Percentiles rank a stretch among this genome's conserved stretches.
These are phyloP conservation scores for Ligustrum vulgare DNA, from an alignment of 257 asterid genomes.

Conservation along the genomic window DNA sequence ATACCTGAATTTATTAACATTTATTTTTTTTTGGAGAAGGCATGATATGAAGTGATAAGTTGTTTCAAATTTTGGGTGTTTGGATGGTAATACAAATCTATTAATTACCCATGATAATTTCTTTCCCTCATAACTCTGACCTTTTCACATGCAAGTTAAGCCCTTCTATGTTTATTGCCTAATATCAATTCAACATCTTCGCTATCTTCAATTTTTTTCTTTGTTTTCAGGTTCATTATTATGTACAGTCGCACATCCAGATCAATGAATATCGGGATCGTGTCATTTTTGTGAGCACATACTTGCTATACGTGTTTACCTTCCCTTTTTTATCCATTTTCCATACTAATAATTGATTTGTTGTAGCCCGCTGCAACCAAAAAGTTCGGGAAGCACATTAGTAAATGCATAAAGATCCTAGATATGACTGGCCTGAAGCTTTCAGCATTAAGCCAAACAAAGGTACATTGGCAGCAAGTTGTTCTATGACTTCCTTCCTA, in stretches of 20 bases:
- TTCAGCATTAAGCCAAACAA: slow-evolving; percentile 62
- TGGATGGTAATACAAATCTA: not conserved
- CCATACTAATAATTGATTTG: slow-evolving; percentile 20
- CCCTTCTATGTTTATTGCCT: not conserved
- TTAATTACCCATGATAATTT: slow-evolving; percentile 2
- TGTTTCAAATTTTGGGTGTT: not conserved
- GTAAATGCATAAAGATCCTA: slow-evolving; percentile 62
- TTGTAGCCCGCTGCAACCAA: slow-evolving; percentile 59
- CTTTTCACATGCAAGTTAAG: not conserved
- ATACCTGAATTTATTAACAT: not conserved
- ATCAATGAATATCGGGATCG: slow-evolving; percentile 80
- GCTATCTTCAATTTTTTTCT: slow-evolving; percentile 16
- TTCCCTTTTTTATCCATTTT: not conserved
- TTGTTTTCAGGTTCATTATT: slow-evolving; percentile 62
- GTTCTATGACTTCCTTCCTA: slow-evolving; percentile 12
- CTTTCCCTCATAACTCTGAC: not conserved
- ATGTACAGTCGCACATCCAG: slow-evolving; percentile 80
- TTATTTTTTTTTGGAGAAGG: not conserved
- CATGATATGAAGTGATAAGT: not conserved
- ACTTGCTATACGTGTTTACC: slow-evolving; percentile 8
- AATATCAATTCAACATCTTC: not conserved
- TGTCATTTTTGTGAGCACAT: slow-evolving; percentile 58
- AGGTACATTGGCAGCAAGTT: slow-evolving; percentile 41
- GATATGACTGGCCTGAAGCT: slow-evolving; percentile 80
- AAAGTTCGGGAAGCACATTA: slow-evolving; percentile 47